Evolutionary conservation across 1,284 basidiomycete genomes (phyloP), one percentile per base, ranked within the genome.

Genomic region (Wolfiporia cocos): DNA sequence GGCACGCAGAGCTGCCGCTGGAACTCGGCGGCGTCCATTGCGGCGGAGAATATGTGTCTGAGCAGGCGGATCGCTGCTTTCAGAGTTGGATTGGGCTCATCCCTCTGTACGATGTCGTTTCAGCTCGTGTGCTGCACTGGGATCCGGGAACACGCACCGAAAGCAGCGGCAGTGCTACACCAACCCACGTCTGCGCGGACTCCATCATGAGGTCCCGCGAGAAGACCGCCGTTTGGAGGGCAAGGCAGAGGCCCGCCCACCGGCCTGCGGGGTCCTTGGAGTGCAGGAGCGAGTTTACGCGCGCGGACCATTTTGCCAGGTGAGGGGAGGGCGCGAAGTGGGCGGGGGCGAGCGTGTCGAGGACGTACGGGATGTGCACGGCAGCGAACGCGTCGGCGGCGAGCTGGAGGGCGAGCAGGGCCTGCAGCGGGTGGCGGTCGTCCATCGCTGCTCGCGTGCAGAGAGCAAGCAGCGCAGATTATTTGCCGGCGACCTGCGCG

Each of bases 171-270:
- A 88, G 61, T 6, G 74, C 73, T 18, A 74, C 66, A 38, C 69
- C 70, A 31, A 87, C 59, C 87, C 87, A 90, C 39, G 70, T 69
- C 51, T 82, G 78, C 3, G 85, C 81, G 51, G 65, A 74, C 44
- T 87, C 84, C 41, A 86, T 59, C 69, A 90, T 76, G 4, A 80
- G 49, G 15, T 59, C 55, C 53, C 67, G 75, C 4, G 81, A 85
- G 21, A 76, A 59, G 23, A 67, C 51, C 2, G 81, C 72, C 5
- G 81, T 81, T 51, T 74, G 74, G 50, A 79, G 65, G 2, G 87
- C 86, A 31, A 90, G 62, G 51, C 74, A 83, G 22, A 89, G 66
- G 12, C 84, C 87, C 18, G 81, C 77, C 86, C 86, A 90, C 46
- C 82, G 74, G 44, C 74, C 76, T 34, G 74, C 78, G 10, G 78